Evolutionary conservation across 768 basidiomycete genomes (phyloP).

Genomic region (Serpula lacrymans): DNA sequence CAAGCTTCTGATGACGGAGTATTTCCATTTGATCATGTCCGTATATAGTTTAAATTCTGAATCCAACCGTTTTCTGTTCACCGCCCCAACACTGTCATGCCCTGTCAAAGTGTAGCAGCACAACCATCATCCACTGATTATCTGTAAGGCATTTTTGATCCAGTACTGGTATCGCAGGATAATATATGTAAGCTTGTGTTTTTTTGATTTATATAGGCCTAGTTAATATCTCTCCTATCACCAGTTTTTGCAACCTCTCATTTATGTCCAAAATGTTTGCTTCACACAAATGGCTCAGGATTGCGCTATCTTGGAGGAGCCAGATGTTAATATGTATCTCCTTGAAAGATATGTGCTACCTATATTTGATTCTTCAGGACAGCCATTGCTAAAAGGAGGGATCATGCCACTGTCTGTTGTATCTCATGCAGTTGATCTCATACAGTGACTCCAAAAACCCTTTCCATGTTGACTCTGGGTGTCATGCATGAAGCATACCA

Average conservation of each 20-base stretch:
- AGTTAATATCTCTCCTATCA: slow-evolving; percentile 4
- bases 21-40: slow-evolving; percentile 20
- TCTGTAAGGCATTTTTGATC: slow-evolving; percentile 15
- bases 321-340: slow-evolving; percentile 13
- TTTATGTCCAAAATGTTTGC: slow-evolving; percentile 19
- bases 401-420: slow-evolving; percentile 20
- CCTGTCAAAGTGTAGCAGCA: no score
- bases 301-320: no score
- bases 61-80: no score
- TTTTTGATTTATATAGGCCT: no score
- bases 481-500: no score
- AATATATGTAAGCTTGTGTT: no score
- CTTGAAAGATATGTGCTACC: slow-evolving; percentile 12
- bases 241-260: no score
- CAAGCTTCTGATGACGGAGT: neutral
- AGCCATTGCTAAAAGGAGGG: slow-evolving; percentile 14
- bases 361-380: no score
- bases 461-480: no score
- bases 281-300: slow-evolving; percentile 19
- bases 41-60: no score
- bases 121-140: slow-evolving; percentile 14
- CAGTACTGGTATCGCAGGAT: slow-evolving; percentile 13
- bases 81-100: no score
- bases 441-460: no score
- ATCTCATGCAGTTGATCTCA: slow-evolving; percentile 17